Percentiles rank a stretch among this genome's conserved stretches.
phyloP scores from a whole-genome alignment of 1,284 basidiomycete species.

The Neolentinus lepideus region DNA sequence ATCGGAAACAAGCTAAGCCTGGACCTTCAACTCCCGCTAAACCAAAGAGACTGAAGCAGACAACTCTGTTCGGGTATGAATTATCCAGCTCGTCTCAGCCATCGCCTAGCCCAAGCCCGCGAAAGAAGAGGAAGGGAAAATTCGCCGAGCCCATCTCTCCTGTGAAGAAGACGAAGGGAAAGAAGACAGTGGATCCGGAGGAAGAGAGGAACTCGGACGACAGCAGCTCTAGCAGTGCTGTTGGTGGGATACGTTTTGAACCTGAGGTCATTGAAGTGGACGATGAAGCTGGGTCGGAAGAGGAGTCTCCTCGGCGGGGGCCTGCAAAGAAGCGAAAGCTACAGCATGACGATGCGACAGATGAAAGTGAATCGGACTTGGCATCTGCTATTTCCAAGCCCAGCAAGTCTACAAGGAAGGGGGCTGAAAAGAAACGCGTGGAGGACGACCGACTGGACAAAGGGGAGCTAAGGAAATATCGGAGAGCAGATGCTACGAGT shows the following conservation, averaged over 20 bases:
- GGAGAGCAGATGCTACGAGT: too few species aligned
- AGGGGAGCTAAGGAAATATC: neutral
- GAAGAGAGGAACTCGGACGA: neutral
- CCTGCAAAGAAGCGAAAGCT: constrained; percentile 28
- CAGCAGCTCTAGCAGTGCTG: neutral
- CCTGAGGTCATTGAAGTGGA: neutral
- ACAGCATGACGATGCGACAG: neutral
- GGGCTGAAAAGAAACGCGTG: neutral
- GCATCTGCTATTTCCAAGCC: neutral
- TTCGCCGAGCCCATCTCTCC: neutral
- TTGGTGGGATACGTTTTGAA: constrained; percentile 4
- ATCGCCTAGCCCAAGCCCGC: neutral
- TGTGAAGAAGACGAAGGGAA: neutral
- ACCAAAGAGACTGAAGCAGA: neutral
- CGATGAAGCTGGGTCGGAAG: constrained; percentile 9
- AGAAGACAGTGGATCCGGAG: neutral
- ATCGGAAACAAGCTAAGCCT: neutral
- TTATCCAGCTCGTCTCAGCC: neutral
- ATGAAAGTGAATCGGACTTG: neutral
- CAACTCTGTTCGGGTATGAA: neutral
- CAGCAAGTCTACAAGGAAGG: neutral
- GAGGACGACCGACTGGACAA: neutral
- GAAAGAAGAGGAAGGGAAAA: neutral
- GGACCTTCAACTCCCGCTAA: neutral
- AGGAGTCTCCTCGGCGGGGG: constrained; percentile 24